Percentiles rank a stretch among this genome's conserved stretches.
Conservation (phyloP, 495 filamentous ascomycete species). For the Daldinia concentrica region DNA sequence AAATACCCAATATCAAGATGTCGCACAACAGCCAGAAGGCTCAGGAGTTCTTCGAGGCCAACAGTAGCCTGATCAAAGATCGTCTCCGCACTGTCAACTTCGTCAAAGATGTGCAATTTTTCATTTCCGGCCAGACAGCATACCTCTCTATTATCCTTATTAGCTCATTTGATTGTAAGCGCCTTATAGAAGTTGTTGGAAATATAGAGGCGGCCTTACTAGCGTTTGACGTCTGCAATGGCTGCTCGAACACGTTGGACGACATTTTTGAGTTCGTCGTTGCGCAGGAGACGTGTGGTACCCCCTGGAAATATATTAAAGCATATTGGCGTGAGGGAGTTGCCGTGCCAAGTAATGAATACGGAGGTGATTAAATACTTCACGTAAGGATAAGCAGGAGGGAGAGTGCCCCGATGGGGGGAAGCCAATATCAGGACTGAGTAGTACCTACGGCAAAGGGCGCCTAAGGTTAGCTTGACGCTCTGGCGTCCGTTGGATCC, state of each 20-base stretch:
- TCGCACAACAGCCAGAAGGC: not conserved
- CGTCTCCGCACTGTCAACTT: not conserved
- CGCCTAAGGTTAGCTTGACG: not conserved
- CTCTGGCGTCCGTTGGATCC: too few species aligned
- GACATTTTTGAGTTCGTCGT: not conserved
- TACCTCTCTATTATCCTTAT: not conserved
- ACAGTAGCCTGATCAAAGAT: not conserved
- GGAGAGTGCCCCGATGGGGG: not conserved
- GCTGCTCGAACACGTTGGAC: not conserved
- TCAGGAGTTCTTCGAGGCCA: not conserved
- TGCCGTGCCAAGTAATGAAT: not conserved
- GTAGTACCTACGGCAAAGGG: not conserved
- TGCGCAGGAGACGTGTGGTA: not conserved
- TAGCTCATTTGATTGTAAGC: not conserved
- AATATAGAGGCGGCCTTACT: not conserved
- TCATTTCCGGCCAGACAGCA: not conserved
- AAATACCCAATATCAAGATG: not conserved
- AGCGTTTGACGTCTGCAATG: too few species aligned
- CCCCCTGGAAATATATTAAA: not conserved
- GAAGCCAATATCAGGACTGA: not conserved
- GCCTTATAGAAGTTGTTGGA: not conserved
- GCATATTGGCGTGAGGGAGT: not conserved
- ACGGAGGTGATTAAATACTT: not conserved
- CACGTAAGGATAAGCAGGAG: not conserved
- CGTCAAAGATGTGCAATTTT: not conserved